Conservation (phyloP, 2,329 filamentous ascomycete species). For the Neurospora sp. region DNA sequence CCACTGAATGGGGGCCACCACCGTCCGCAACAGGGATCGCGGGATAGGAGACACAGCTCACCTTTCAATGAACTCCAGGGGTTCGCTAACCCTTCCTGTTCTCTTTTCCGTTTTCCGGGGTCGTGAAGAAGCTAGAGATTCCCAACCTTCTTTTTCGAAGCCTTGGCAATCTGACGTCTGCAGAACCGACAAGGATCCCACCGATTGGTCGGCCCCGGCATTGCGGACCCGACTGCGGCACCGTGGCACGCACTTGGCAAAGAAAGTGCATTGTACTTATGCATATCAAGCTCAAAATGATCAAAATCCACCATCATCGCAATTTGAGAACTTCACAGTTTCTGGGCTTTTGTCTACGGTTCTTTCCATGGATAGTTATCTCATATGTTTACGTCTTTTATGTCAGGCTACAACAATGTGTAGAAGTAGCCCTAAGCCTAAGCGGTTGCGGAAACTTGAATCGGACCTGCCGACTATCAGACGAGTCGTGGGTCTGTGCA, state of each 20-base stretch:
- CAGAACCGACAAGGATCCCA: neutral
- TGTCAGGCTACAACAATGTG: too few relatives aligned
- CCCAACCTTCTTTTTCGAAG: neutral
- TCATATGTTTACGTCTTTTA: too few relatives aligned
- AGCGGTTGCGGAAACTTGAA: neutral
- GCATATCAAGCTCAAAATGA: neutral
- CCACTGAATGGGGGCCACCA: neutral
- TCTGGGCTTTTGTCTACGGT: neutral
- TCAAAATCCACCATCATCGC: neutral
- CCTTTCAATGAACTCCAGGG: neutral
- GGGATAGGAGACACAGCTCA: neutral
- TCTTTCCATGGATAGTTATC: too few relatives aligned
- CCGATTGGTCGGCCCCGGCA: neutral
- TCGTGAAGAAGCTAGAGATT: neutral
- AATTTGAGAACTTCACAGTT: neutral
- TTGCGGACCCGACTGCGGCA: neutral
- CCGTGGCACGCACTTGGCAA: neutral
- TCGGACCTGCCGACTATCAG: neutral
- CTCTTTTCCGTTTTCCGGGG: neutral
- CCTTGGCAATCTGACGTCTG: neutral
- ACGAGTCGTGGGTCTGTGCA: neutral
- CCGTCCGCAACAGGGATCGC: neutral
- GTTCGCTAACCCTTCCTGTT: neutral
- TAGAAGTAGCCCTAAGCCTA: too few relatives aligned
- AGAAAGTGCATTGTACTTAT: neutral